Evolutionary conservation across 2,329 filamentous ascomycete species (phyloP), one percentile per base, ranked within the genome.

Genomic region (Colletotrichum liaoningense): DNA sequence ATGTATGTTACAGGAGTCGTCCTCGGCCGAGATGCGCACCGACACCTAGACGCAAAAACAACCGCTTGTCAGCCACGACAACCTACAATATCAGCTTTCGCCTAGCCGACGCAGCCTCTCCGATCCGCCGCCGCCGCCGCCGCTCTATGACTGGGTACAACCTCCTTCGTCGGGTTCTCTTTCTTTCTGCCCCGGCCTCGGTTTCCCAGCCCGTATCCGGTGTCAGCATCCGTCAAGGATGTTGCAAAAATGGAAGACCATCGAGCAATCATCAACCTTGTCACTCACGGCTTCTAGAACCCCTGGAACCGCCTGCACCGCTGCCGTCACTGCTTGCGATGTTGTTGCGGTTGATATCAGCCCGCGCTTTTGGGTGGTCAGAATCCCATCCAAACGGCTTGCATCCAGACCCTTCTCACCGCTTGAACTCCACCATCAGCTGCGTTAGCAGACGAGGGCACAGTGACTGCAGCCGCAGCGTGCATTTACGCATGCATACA

Each of bases 351-450:
- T 70, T 73, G 67, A 65, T 73, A 70, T 69, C 60, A 56, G 55
- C 55, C 24, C 38, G 67, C 54, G 28, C 33, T 52, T 65, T 35
- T 57, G 35, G 69, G 52, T 68, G 63, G 72, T 67, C 63, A 65
- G 60, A 58, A 70, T n/a, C 63, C 57, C 66, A 66, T 59, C 73
- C 70, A 75, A 74, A 75, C 73, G 73, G 73, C 65, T 75, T 38
- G 54, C 66, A 70, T 62, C 70, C 73, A 66, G 65, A 33, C 60
- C 62, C 60, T 54, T 64, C 63, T 73, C 73, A 75, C 73, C 73
- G 73, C 73, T 68, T 62, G 55, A 56, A 22, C 67, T 60, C 57
- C n/a, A 67, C 28, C 58, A 65, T 35, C 38, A 65, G 60, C 67
- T 73, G 67, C 56, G 62, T 72, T 63, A 74, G 62, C 69, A 58